Evolutionary conservation across 768 basidiomycete genomes (phyloP).

Genomic region (Leccinum disarticulatum): DNA sequence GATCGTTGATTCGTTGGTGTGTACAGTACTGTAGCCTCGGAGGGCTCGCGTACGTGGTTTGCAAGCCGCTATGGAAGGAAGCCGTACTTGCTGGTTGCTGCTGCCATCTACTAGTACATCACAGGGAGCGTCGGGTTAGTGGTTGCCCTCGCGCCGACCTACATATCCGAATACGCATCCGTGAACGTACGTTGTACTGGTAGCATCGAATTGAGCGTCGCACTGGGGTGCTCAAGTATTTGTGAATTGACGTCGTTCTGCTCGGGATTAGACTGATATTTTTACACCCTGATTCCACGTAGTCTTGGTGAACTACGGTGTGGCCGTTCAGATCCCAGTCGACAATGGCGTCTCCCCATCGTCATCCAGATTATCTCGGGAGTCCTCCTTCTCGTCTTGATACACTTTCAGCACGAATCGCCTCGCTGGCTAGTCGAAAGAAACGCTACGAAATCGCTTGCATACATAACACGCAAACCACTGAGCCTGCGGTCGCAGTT

Average conservation of each 20-base stretch:
- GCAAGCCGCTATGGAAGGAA: conserved; percentile 36
- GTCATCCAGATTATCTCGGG: conserved; percentile 40
- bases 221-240: conserved; percentile 32
- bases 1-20: no score
- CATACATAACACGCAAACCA: conserved; percentile 30
- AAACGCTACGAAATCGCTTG: conserved; percentile 27
- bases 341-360: conserved; percentile 38
- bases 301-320: conserved; percentile 40
- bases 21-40: conserved; percentile 16
- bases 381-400: conserved; percentile 34
- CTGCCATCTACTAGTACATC: conserved; percentile 27
- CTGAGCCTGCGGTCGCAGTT: conserved; percentile 24
- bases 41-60: conserved; percentile 29
- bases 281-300: not conserved
- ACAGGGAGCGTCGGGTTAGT: conserved; percentile 38
- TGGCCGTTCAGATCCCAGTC: conserved; percentile 23
- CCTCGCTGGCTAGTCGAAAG: conserved; percentile 42
- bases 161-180: conserved; percentile 41
- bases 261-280: not conserved
- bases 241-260: not conserved
- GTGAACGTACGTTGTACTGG: conserved; percentile 36
- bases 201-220: conserved; percentile 33
- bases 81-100: conserved; percentile 30
- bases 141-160: conserved; percentile 37
- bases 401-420: conserved; percentile 41